Base-by-base conservation (phyloP, 2,329 filamentous ascomycete genomes). In the Diplodia mutila region DNA sequence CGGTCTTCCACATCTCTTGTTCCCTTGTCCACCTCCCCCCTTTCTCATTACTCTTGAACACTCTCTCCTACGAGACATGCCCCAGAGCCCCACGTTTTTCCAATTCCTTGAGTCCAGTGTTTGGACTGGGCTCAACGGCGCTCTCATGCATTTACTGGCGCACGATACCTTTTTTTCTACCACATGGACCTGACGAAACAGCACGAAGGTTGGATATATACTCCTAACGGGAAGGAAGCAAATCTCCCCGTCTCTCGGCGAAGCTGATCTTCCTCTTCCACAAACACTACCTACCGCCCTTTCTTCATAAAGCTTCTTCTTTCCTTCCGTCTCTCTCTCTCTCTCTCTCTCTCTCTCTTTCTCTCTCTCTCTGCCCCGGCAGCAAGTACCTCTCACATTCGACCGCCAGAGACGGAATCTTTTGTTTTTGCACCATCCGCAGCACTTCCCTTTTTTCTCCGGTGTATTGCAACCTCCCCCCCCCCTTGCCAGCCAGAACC, bases 81-180 rank as follows among this genome's bases (percentile, higher is more conserved):
- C 57, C 16, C 4, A 14, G 12, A 18, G n/a, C 57, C 21, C 42
- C 39, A 8, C 4, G n/a, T 9, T 29, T 46, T 23, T 16, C 25
- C 57, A 11, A 12, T 1, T 21, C 12, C 23, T 21, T 8, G 18
- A 32, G 14, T 25, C 42, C 59, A 1, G 32, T 46, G 5, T 2
- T n/a, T 29, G 32, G 16, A 27, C n/a, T 39, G n/a, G 21, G 21
- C 39, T 37, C 37, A 14, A 49, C 32, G 25, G 23, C 42, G 27
- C 27, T 23, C 39, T 21, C n/a, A 37, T n/a, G 46, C 59, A 63
- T 63, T 51, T 63, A 11, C 21, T 34, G 59, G 59, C 59, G 59
- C 59, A 12, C 46, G 29, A 63, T 51, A 63, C 59, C 59, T 63
- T n/a, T n/a, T 48, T 29, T 32, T 21, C 23, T 42, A 16, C 39